phyloP scores from a whole-genome alignment of 768 basidiomycete genomes.

The Lyophyllum shimeji region DNA sequence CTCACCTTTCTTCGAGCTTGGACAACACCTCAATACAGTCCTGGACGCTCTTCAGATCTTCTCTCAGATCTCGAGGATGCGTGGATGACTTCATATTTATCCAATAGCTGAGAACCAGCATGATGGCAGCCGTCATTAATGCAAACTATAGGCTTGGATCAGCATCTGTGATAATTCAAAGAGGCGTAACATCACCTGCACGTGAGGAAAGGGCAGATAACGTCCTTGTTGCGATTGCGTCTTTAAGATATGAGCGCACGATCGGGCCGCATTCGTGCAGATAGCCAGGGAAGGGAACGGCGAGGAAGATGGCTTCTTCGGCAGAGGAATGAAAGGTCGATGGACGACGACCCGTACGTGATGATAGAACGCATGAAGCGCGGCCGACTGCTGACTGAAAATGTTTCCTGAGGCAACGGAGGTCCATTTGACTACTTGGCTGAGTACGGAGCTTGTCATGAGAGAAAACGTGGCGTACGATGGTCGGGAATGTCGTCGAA shows the following conservation, averaged over 20 bases:
- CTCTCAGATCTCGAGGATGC: constrained; percentile 38
- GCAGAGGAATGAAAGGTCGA: constrained; percentile 73
- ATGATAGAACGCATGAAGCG: constrained; percentile 44
- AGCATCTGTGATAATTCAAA: not conserved
- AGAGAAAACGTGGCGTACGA: constrained; percentile 48
- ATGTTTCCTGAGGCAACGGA: constrained; percentile 31
- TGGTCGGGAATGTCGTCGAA: constrained; percentile 65
- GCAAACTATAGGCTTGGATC: constrained; percentile 26
- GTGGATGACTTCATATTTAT: constrained; percentile 46
- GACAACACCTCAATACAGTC: constrained; percentile 56
- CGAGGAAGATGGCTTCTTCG: constrained; percentile 40
- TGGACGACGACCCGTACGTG: constrained; percentile 73
- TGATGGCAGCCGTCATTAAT: constrained; percentile 42
- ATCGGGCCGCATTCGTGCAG: constrained; percentile 79
- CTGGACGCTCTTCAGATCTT: constrained; percentile 58
- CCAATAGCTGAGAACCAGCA: constrained; percentile 71
- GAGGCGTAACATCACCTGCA: constrained; percentile 33
- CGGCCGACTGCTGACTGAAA: constrained; percentile 58
- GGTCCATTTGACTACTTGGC: constrained; percentile 31
- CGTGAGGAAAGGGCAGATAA: constrained; percentile 30
- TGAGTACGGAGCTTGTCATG: constrained; percentile 23
- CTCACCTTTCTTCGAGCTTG: constrained; percentile 39
- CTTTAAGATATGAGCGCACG: constrained; percentile 69
- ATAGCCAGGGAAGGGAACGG: constrained; percentile 69
- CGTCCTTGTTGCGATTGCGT: constrained; percentile 31